Percentiles rank a stretch among this genome's conserved stretches.
Evolutionary conservation across 2,329 filamentous ascomycete genomes (phyloP).

Genomic region (Microsporum audouinii): DNA sequence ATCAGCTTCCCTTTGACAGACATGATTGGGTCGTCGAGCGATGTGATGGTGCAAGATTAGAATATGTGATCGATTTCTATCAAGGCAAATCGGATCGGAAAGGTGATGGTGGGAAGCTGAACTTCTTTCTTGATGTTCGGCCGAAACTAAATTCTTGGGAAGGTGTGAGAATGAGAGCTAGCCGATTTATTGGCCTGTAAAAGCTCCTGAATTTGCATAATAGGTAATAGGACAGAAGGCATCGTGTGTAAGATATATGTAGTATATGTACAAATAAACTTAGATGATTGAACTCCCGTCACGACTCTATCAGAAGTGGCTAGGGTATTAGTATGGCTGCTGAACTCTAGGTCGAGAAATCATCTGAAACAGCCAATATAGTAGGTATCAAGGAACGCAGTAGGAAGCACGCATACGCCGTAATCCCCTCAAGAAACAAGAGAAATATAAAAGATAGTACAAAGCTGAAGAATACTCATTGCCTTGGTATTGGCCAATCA

Average conservation of each 20-base stretch:
- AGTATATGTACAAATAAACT: not conserved
- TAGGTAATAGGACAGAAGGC: not conserved
- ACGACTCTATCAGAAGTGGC: not conserved
- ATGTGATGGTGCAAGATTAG: conserved; percentile 61
- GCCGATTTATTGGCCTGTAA: conserved; percentile 37
- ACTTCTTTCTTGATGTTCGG: conserved; percentile 54
- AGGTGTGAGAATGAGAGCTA: conserved; percentile 47
- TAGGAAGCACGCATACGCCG: not conserved
- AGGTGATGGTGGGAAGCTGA: conserved; percentile 37
- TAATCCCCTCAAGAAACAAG: not conserved
- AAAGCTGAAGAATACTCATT: not conserved
- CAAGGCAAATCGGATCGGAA: conserved; percentile 47
- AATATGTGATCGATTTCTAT: conserved; percentile 98
- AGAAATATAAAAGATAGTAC: not conserved
- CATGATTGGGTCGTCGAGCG: conserved; percentile 97
- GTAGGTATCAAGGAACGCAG: not conserved
- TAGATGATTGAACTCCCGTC: not conserved
- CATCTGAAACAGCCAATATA: not conserved
- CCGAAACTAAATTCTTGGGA: conserved; percentile 55
- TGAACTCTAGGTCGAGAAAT: not conserved
- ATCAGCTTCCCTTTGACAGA: conserved; percentile 80
- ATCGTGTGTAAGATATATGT: not conserved
- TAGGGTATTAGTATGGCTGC: not conserved
- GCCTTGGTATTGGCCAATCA: conserved; percentile 29
- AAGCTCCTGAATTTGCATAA: not conserved